Evolutionary conservation across 352 stramenopile genomes (phyloP).

Genomic region (Phytopythium mirpurense): DNA sequence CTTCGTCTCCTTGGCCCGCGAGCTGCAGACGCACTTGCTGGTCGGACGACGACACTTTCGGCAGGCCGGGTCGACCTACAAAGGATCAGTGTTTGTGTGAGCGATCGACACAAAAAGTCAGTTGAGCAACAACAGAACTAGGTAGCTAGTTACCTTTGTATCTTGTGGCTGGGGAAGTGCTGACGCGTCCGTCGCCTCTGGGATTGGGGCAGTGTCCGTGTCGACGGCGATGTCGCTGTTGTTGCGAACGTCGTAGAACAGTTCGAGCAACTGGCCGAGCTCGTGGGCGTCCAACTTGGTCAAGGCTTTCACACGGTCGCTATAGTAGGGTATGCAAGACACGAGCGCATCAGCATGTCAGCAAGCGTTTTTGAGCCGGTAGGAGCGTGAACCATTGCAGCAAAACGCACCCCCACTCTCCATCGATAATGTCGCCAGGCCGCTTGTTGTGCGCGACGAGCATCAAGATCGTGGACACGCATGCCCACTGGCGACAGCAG

Average conservation of each 20-base stretch:
- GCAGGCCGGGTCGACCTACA: slow-evolving; percentile 31
- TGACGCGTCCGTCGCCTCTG: not conserved
- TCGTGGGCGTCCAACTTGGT: slow-evolving; percentile 65
- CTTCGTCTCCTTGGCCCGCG: slow-evolving; percentile 13
- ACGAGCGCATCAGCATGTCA: too few relatives aligned
- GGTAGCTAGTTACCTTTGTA: not conserved
- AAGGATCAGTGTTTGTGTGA: too few relatives aligned
- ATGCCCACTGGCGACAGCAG: slow-evolving; percentile 46
- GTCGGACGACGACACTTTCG: slow-evolving; percentile 64
- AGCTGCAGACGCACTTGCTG: slow-evolving; percentile 56
- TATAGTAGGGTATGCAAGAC: slow-evolving; percentile 9
- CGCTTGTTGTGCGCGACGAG: slow-evolving; percentile 56
- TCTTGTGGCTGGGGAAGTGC: not conserved
- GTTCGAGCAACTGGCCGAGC: slow-evolving; percentile 50
- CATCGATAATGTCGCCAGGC: slow-evolving; percentile 26
- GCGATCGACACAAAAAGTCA: not conserved
- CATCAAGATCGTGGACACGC: slow-evolving; percentile 57
- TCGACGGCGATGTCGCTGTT: slow-evolving; percentile 61
- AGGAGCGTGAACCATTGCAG: too few relatives aligned
- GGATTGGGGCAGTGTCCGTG: slow-evolving; percentile 21
- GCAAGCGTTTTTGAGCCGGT: too few relatives aligned
- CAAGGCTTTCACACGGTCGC: slow-evolving; percentile 26
- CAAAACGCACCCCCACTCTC: slow-evolving; percentile 30
- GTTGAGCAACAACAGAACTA: not conserved
- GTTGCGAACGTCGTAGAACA: slow-evolving; percentile 64